These are phyloP conservation scores for Alloteropsis semialata DNA, from an alignment of 176 grass and related monocot species.

Conservation along the genomic window DNA sequence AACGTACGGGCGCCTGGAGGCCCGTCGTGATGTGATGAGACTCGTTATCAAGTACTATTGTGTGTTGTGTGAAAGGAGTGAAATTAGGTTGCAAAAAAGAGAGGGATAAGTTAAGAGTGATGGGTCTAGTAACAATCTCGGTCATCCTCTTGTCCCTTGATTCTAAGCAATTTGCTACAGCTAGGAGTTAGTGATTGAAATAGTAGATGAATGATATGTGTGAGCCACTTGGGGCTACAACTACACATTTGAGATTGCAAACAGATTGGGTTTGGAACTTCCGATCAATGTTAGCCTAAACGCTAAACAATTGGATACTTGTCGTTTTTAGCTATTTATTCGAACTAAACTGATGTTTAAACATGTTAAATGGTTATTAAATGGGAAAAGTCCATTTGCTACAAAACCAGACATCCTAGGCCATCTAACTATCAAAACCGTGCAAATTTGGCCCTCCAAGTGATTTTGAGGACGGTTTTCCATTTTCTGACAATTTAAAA, in stretches of 20 bases:
- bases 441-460: too few species aligned
- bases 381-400: too few species aligned
- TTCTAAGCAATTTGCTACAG: background rate
- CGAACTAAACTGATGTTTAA: too few species aligned
- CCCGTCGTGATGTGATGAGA: background rate
- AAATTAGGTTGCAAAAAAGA: constrained; percentile 10
- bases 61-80: background rate
- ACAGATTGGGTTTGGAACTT: background rate
- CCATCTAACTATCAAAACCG: too few species aligned
- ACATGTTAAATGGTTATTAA: too few species aligned
- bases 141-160: constrained; percentile 47
- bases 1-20: background rate
- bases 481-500: too few species aligned
- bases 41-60: background rate
- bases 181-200: constrained; percentile 3
- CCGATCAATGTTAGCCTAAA: too few species aligned
- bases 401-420: too few species aligned
- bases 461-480: too few species aligned
- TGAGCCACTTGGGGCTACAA: background rate
- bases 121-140: constrained; percentile 30
- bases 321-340: too few species aligned
- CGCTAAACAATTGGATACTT: too few species aligned
- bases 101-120: constrained; percentile 64
- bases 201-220: background rate
- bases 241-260: background rate